Percentiles rank a stretch among this genome's conserved stretches.
Conservation (phyloP, 768 basidiomycete genomes). For the Chalciporus chontae region DNA sequence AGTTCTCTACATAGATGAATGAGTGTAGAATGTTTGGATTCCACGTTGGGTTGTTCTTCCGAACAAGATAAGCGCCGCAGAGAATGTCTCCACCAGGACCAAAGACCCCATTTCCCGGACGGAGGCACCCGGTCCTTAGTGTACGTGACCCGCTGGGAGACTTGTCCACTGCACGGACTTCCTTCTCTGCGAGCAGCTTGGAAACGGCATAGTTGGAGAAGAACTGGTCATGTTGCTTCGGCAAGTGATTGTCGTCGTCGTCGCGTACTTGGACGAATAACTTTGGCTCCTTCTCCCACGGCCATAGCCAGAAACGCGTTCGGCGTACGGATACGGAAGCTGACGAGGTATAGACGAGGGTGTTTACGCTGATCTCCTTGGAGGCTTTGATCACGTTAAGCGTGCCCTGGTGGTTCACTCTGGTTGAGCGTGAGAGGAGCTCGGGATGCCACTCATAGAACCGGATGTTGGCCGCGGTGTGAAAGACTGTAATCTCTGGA, state of each 20-base stretch:
- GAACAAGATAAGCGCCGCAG: constrained; percentile 59
- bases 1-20: constrained; percentile 75
- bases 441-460: constrained; percentile 62
- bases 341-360: constrained; percentile 71
- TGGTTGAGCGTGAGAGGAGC: constrained; percentile 51
- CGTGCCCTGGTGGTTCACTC: constrained; percentile 66
- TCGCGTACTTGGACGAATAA: constrained; percentile 60
- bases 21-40: constrained; percentile 53
- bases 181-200: constrained; percentile 55
- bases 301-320: constrained; percentile 66
- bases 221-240: constrained; percentile 55
- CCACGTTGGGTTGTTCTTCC: constrained; percentile 63
- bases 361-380: constrained; percentile 48
- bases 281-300: constrained; percentile 62
- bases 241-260: constrained; percentile 54
- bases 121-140: constrained; percentile 67
- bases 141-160: constrained; percentile 26
- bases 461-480: constrained; percentile 74
- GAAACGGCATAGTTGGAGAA: constrained; percentile 79
- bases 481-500: constrained; percentile 58
- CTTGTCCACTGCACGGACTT: constrained; percentile 42
- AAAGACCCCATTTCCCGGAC: constrained; percentile 77
- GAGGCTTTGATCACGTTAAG: constrained; percentile 62
- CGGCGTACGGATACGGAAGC: constrained; percentile 59
- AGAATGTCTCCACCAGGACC: constrained; percentile 74